phyloP scores from a whole-genome alignment of 495 filamentous ascomycete genomes.

The Hypoxylon cercidicola region DNA sequence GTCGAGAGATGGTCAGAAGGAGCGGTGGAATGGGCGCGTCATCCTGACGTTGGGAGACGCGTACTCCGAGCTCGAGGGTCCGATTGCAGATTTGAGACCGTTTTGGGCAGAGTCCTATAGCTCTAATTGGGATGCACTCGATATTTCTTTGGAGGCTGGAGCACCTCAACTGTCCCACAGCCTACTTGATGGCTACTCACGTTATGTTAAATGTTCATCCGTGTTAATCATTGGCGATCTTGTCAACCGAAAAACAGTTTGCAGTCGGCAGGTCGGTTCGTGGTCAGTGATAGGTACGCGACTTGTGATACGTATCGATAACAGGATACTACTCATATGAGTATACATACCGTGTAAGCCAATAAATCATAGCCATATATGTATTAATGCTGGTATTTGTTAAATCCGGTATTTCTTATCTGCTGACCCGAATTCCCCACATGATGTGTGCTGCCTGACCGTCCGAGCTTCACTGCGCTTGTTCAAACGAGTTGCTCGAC shows the following conservation, averaged over 20 bases:
- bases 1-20: constrained; percentile 6
- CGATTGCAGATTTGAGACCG: constrained; percentile 35
- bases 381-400: neutral
- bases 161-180: no score
- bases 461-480: neutral
- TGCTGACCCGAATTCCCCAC: neutral
- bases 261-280: no score
- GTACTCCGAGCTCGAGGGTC: constrained; percentile 49
- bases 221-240: no score
- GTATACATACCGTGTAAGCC: no score
- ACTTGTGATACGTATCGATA: no score
- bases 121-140: neutral
- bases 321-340: no score
- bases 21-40: constrained; percentile 48
- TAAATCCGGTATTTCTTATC: neutral
- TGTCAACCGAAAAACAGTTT: no score
- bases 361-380: no score
- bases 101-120: constrained; percentile 24
- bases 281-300: no score
- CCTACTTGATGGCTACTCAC: no score
- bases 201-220: no score
- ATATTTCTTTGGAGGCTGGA: no score
- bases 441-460: neutral
- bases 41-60: constrained; percentile 48
- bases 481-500: neutral